These are phyloP conservation scores for Hemileccinum impolitum DNA, from an alignment of 768 basidiomycete species.

Conservation along the genomic window DNA sequence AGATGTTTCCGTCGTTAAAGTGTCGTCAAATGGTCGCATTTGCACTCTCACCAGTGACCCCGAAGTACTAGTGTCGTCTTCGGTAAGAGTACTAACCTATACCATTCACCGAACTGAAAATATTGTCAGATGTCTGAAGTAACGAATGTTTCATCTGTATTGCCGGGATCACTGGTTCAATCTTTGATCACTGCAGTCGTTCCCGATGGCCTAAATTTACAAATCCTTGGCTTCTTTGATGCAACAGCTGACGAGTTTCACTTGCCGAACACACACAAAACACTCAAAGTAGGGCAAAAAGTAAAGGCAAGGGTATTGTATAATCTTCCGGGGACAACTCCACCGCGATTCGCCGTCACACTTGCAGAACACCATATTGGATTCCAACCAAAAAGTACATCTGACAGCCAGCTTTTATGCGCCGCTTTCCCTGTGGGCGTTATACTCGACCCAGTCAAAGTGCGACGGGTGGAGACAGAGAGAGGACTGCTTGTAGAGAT, in stretches of 20 bases:
- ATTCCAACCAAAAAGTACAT: conserved; percentile 42
- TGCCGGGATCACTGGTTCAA: conserved; percentile 84
- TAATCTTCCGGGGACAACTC: conserved; percentile 62
- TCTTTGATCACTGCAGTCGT: conserved; percentile 75
- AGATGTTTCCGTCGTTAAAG: conserved; percentile 59
- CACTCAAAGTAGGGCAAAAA: conserved; percentile 65
- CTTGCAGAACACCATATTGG: conserved; percentile 67
- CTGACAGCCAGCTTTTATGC: conserved; percentile 36
- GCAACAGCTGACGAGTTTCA: conserved; percentile 87
- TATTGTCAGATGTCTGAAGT: conserved; percentile 65
- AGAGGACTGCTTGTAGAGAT: conserved; percentile 77
- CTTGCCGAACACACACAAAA: conserved; percentile 43
- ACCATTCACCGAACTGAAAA: conserved; percentile 1
- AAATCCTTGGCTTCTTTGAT: conserved; percentile 88
- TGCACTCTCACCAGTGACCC: conserved; percentile 65
- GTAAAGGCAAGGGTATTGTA: conserved; percentile 85
- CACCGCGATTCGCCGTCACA: conserved; percentile 82
- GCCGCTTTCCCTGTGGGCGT: conserved; percentile 72
- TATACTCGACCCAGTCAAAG: conserved; percentile 67
- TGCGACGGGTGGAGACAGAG: conserved; percentile 72
- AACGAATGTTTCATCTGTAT: conserved; percentile 71
- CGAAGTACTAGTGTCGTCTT: conserved; percentile 45
- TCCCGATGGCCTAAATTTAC: conserved; percentile 76
- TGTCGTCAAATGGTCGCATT: conserved; percentile 75
- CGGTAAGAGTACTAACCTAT: conserved; percentile 40